phyloP scores from a whole-genome alignment of 2,329 filamentous ascomycete genomes.

The Aureobasidium sp. region DNA sequence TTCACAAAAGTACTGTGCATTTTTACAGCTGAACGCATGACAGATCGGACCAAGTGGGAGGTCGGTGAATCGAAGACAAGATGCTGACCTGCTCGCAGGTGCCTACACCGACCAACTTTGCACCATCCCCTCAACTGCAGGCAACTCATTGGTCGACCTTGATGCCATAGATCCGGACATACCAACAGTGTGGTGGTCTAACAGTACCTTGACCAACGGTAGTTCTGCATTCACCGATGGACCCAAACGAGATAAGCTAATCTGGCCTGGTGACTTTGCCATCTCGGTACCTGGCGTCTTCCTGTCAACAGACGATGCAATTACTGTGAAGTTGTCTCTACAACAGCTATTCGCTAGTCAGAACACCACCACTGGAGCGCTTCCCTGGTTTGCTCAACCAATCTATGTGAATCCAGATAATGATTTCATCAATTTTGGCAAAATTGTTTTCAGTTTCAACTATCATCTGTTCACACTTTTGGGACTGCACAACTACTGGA shows the following conservation, averaged over 20 bases:
- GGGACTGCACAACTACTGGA: slow-evolving; percentile 37
- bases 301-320: slow-evolving; percentile 42
- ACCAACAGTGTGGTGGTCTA: slow-evolving; percentile 32
- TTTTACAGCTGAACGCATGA: neutral
- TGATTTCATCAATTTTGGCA: slow-evolving; percentile 22
- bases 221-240: slow-evolving; percentile 39
- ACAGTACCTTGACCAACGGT: slow-evolving; percentile 32
- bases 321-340: slow-evolving; percentile 16
- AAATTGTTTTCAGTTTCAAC: slow-evolving; percentile 42
- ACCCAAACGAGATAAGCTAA: slow-evolving; percentile 50
- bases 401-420: slow-evolving; percentile 38
- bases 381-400: slow-evolving; percentile 27
- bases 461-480: slow-evolving; percentile 47
- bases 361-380: slow-evolving; percentile 19
- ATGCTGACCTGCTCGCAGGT: neutral
- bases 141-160: slow-evolving; percentile 29
- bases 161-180: slow-evolving; percentile 4
- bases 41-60: neutral
- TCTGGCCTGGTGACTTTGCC: slow-evolving; percentile 56
- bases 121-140: slow-evolving; percentile 17
- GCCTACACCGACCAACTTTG: slow-evolving; percentile 9
- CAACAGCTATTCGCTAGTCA: slow-evolving; percentile 23
- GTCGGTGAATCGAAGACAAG: neutral
- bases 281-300: slow-evolving; percentile 48
- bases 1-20: neutral